Conservation (phyloP, 192 early-diverging fungal genomes). For the Spinellus fusiger region DNA sequence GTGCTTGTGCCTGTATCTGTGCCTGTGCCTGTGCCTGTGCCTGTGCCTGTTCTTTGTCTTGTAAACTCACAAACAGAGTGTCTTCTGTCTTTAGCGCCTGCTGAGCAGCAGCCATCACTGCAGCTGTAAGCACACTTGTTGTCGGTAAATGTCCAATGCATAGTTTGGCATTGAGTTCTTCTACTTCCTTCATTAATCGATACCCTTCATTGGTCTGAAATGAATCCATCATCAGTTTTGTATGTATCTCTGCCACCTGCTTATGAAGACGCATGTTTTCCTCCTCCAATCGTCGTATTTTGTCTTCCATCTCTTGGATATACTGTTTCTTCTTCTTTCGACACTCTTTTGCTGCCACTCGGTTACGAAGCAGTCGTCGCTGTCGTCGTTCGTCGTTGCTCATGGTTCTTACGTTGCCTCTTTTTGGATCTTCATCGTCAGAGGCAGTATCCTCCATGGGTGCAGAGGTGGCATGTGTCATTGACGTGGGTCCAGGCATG, state of each 20-base stretch:
- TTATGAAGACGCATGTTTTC: slow-evolving; percentile 59
- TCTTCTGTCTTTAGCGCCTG: background rate
- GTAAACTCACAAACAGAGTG: background rate
- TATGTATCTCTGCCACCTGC: slow-evolving; percentile 63
- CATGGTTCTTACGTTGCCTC: slow-evolving; percentile 28
- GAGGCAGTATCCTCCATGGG: slow-evolving; percentile 1
- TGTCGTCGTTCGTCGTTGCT: slow-evolving; percentile 71
- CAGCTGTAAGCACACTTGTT: slow-evolving; percentile 13
- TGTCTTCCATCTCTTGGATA: slow-evolving; percentile 64
- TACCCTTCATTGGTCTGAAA: slow-evolving; percentile 52
- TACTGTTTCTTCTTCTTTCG: slow-evolving; percentile 82
- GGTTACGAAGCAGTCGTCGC: slow-evolving; percentile 68
- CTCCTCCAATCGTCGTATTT: slow-evolving; percentile 51
- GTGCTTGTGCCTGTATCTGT: background rate
- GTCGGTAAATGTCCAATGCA: slow-evolving; percentile 35
- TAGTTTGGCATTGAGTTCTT: slow-evolving; percentile 65
- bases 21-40: background rate
- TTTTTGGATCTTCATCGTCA: slow-evolving; percentile 1
- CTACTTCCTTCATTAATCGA: slow-evolving; percentile 57
- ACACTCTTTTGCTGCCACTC: slow-evolving; percentile 79
- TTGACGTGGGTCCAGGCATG: slow-evolving; percentile 23
- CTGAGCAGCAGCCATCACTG: slow-evolving; percentile 17
- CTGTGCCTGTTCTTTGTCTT: background rate
- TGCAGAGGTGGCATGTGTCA: background rate
- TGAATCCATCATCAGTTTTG: slow-evolving; percentile 54